Base-by-base conservation (phyloP, 768 basidiomycete genomes). In the Lentinula detonsa region DNA sequence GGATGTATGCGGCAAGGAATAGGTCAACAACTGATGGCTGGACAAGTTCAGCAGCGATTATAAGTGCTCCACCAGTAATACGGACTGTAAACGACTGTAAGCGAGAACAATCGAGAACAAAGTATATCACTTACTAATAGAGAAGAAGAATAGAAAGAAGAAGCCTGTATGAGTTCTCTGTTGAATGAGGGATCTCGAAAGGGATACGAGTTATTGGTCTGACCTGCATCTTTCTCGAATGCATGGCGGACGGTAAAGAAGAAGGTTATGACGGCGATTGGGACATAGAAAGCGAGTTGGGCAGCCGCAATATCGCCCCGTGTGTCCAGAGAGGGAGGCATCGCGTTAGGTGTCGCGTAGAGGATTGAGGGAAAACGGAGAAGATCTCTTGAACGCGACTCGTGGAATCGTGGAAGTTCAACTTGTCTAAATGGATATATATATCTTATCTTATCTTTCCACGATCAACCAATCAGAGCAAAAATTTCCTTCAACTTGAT, bases 121-220 rank as follows among this genome's bases (percentile, higher is more conserved):
- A 55, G 54, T 43, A 57, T 10, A 45, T 11, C 35, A 75, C 84
- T 68, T 63, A 86, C 87, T 71, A 48, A 81, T 63, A 10, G 85
- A 78, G 63, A 90, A 87, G 11, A 86, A 71, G 49, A 82, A 75
- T n/a, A 89, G 75, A 63, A 83, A 81, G n/a, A 88, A 70, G 86
- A 86, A 90, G 61, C 85, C 88, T 48, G 21, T 21, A 48, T 6
- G 21, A 48, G 18, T 9, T 48, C 21, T 7, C 6, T 23, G 21
- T 48, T 48, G 8, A 23, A 21, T 48, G 6, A 23, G 46, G 46
- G 9, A 18, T 21, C 9, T 48, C 21, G 42, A 48, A 48, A 16
- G 5, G 16, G 9, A 48, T 23, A 23, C 37, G 37, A 39, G 37
- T 28, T 28, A n/a, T n/a, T 16, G 6, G 15, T 48, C 46, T 46